phyloP scores from a whole-genome alignment of 345 rosid species.

The Viola odorata region DNA sequence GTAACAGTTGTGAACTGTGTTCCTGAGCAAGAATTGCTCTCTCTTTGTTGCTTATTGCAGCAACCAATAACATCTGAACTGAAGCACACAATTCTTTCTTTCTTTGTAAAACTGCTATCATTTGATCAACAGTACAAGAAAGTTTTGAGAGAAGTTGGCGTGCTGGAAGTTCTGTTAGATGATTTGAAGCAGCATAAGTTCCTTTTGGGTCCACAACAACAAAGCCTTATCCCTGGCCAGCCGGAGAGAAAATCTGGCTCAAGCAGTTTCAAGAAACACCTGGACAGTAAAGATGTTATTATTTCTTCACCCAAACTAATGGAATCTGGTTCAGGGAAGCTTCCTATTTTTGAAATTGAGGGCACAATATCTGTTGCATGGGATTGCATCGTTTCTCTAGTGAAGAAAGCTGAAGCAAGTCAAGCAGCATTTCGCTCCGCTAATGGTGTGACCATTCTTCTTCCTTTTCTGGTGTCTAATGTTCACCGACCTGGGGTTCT shows the following conservation, averaged over 20 bases:
- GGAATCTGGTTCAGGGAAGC: slow-evolving; percentile 75
- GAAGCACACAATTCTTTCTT: slow-evolving; percentile 88
- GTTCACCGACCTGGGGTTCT: slow-evolving; percentile 90
- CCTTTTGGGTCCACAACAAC: slow-evolving; percentile 68
- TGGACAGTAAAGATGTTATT: slow-evolving; percentile 74
- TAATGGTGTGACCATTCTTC: slow-evolving; percentile 75
- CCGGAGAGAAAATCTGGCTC: slow-evolving; percentile 65
- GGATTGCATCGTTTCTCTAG: slow-evolving; percentile 89
- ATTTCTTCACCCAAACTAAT: slow-evolving; percentile 85
- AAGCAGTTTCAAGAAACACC: slow-evolving; percentile 77
- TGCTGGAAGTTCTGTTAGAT: slow-evolving; percentile 87
- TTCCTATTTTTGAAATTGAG: slow-evolving; percentile 83
- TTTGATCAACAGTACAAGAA: slow-evolving; percentile 98
- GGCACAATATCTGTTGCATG: slow-evolving; percentile 73
- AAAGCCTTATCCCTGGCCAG: slow-evolving; percentile 34
- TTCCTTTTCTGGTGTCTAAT: slow-evolving; percentile 77
- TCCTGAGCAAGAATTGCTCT: slow-evolving; percentile 97
- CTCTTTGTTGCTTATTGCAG: slow-evolving; percentile 96
- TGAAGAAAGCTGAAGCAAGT: slow-evolving; percentile 90
- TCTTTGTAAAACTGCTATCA: slow-evolving; percentile 91
- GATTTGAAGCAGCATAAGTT: slow-evolving; percentile 93
- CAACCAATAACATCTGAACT: slow-evolving; percentile 85
- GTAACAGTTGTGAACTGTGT: slow-evolving; percentile 98
- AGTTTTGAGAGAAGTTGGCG: slow-evolving; percentile 96
- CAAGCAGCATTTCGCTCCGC: slow-evolving; percentile 87